Conservation (phyloP, 805 yeast genomes). For the Barnettozyma wickerhamii region DNA sequence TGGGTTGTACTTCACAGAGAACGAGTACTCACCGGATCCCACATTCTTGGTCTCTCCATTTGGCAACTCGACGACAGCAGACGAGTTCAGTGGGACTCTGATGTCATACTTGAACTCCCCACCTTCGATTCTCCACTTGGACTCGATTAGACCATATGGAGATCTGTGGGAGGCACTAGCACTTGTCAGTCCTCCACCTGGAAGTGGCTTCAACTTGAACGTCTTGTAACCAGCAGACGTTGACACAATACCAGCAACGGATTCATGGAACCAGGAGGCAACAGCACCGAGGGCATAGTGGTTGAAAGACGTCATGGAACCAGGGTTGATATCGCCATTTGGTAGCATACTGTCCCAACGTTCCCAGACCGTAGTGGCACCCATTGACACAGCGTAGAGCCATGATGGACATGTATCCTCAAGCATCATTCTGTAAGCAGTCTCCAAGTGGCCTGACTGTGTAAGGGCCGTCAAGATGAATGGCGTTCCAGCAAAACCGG, state of each 20-base stretch:
- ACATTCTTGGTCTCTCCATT: slow-evolving; percentile 3
- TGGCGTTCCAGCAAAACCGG: slow-evolving; percentile 21
- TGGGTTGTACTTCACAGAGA: too few relatives aligned
- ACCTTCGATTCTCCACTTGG: slow-evolving; percentile 10
- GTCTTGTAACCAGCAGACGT: slow-evolving; percentile 8
- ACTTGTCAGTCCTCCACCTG: slow-evolving; percentile 14
- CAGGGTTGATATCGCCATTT: slow-evolving; percentile 18
- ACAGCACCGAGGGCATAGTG: slow-evolving; percentile 22
- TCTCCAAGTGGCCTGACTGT: slow-evolving; percentile 10
- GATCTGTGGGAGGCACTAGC: slow-evolving; percentile 14
- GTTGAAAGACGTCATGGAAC: slow-evolving; percentile 20
- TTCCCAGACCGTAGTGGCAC: slow-evolving; percentile 21
- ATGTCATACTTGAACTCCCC: slow-evolving; percentile 8
- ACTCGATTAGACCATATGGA: slow-evolving; percentile 17
- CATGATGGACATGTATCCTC: slow-evolving; percentile 15
- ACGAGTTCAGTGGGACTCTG: slow-evolving; percentile 14
- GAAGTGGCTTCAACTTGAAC: slow-evolving; percentile 13
- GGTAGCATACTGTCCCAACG: slow-evolving; percentile 20
- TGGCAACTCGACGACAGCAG: slow-evolving; percentile 14
- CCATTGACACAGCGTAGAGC: slow-evolving; percentile 18
- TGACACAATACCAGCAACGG: slow-evolving; percentile 16
- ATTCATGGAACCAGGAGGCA: slow-evolving; percentile 18
- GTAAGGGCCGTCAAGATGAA: slow-evolving; percentile 16
- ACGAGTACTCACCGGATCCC: too few relatives aligned
- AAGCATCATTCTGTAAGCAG: slow-evolving; percentile 14